Evolutionary conservation across 2,329 filamentous ascomycete species (phyloP), one percentile per base, ranked within the genome.

Genomic region (Scedosporium minutisporum): DNA sequence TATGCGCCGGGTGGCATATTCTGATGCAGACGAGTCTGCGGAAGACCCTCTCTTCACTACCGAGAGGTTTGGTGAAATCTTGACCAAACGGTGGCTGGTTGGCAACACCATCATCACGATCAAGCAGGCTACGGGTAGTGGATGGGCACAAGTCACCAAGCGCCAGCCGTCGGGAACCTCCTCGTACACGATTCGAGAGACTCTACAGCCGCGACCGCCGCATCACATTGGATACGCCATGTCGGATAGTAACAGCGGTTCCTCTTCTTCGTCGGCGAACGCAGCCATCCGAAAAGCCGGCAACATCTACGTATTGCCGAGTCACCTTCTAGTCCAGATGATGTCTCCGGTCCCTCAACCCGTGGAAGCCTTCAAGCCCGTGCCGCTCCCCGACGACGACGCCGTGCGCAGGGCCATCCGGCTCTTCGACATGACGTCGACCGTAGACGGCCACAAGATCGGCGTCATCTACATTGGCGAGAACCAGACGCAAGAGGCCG

Each of bases 391-490:
- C 0, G 76, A 80, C 29, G 82, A 89, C 64, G 89, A 91, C 16
- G 82, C 83, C 38, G 85, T 88, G 2, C 82, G 85, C 44, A 86
- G 93, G 67, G 88, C 91, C 0, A 87, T 99, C 46, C 83, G 84
- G 44, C 80, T 86, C 12, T 96, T 99, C 72, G 95, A 99, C 73
- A 86, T 88, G 38, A 96, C 86, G 66, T 89, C 93, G 44, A 93
- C 91, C 7, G 88, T 99, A 4, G 95, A 99, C 73, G 92, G 92
- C 6, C 92, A 97, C 79, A 97, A 96, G 74, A 89, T 96, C 51
- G 95, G 95, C 16, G 89, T 99, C 23, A 87, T 99, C 48, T 99
- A 97, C 73, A 88, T 97, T 66, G 92, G 89, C 62, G 88, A 96
- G 68, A 88, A 89, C 6, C 95, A 99, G 74, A 91, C 84, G 0